Evolutionary conservation across 305 asterid genomes (phyloP), one percentile per base, ranked within the genome.

Genomic region (Plantago lanceolata): DNA sequence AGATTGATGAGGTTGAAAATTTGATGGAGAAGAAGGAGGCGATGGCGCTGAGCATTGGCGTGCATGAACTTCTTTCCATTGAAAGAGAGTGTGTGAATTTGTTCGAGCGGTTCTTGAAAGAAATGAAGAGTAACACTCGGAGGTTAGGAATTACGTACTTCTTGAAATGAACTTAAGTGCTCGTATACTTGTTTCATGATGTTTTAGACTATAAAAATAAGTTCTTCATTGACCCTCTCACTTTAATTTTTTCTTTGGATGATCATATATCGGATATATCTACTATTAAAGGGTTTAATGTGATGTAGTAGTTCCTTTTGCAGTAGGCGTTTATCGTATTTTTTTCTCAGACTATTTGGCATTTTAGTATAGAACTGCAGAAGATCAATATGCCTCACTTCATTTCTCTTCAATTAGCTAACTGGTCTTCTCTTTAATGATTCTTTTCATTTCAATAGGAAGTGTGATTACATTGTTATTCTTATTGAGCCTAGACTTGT

Each of bases 11-110:
- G 81, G 76, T 90, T 67, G 99, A 93, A 24, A 94, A 83, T 77
- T 76, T 71, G 73, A 86, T 90, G 7, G 67, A 58, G 44, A 75
- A 71, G 79, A 81, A 76, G 75, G 97, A 93, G 75, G 76, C 87
- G 16, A 21, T 82, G 66, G 94, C 89, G 3, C 62, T 90, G 70
- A 83, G 86, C 77, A 73, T 85, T 75, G 94, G 95, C 64, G 86
- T 83, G 83, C 81, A 96, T 85, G 97, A 93, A 84, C 92, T 93
- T 70, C 73, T 71, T 51, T 80, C 75, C 63, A 82, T 93, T 26
- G 97, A 90, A 84, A 79, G 85, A 74, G 97, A 93, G 73, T 87
- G 95, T 67, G 85, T 83, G 73, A 81, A 79, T 68, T 69, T 92
- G 79, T 92, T 81, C 16, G 64, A 75, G 71, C 78, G 74, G 71